A percentile compares a stretch with the other conserved stretches of the same genome.
phyloP scores from a whole-genome alignment of 768 basidiomycete genomes.

The Pleurotus ostreatus region DNA sequence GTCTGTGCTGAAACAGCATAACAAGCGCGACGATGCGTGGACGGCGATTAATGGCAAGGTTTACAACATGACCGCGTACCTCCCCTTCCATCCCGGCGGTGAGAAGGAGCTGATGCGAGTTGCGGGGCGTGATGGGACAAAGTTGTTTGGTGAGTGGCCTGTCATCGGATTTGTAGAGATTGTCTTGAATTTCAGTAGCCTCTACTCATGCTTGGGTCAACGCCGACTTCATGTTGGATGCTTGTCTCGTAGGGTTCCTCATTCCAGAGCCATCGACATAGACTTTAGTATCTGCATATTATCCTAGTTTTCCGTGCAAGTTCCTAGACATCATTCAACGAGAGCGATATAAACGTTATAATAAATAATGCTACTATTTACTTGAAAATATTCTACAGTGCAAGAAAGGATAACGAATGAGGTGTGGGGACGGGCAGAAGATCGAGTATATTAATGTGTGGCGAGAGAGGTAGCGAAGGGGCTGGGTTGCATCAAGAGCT shows the following conservation, averaged over 20 bases:
- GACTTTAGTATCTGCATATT: not conserved
- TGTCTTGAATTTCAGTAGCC: conserved; percentile 38
- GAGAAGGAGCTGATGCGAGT: conserved; percentile 92
- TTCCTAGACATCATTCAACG: no score
- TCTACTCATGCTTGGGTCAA: conserved; percentile 96
- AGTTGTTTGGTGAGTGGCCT: conserved; percentile 75
- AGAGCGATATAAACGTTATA: no score
- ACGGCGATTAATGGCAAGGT: conserved; percentile 88
- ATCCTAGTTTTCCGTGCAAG: no score
- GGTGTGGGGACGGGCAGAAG: not conserved
- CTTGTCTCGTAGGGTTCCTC: conserved; percentile 88
- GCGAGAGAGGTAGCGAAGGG: not conserved
- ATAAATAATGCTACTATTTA: no score
- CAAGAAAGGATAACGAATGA: not conserved
- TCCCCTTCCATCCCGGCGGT: conserved; percentile 91
- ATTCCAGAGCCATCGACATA: conserved; percentile 59
- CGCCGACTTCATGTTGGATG: conserved; percentile 92
- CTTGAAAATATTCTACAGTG: no score
- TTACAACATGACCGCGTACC: conserved; percentile 93
- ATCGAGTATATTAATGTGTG: not conserved
- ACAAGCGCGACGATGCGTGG: conserved; percentile 88
- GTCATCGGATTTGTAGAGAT: no score
- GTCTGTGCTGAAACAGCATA: conserved; percentile 75
- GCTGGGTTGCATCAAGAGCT: not conserved
- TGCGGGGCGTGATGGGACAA: conserved; percentile 92